Evolutionary conservation across 805 yeast genomes (phyloP).

Genomic region (Brettanomyces bruxellensis): DNA sequence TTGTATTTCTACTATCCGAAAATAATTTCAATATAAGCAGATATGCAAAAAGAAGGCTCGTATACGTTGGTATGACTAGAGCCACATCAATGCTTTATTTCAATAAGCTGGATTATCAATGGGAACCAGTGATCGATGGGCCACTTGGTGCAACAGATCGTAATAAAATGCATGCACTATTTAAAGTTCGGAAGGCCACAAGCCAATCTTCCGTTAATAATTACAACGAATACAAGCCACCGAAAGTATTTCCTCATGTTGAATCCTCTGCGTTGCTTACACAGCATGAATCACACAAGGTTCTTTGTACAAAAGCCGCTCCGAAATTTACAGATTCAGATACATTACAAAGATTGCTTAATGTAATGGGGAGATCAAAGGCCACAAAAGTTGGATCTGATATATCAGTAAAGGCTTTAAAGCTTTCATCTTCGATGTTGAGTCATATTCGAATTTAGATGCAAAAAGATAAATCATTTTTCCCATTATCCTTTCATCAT

Average conservation of each 20-base stretch:
- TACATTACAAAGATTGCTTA: background rate
- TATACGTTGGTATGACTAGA: constrained; percentile 62
- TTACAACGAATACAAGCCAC: too few species aligned
- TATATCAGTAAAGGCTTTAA: background rate
- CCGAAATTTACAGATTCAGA: background rate
- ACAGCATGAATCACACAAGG: background rate
- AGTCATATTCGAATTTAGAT: background rate
- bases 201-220: too few species aligned
- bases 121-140: constrained; percentile 13
- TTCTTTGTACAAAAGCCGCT: background rate
- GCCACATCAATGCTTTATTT: constrained; percentile 40
- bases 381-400: background rate
- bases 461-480: too few species aligned
- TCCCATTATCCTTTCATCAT: background rate
- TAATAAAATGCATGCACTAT: too few species aligned
- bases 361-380: constrained; percentile 2
- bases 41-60: constrained; percentile 30
- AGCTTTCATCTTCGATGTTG: background rate
- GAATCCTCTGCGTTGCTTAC: too few species aligned
- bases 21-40: constrained; percentile 12
- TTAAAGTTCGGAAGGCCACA: too few species aligned
- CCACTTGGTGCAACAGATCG: background rate
- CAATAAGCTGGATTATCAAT: constrained; percentile 16
- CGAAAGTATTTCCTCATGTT: too few species aligned
- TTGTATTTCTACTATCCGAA: constrained; percentile 42